Base-by-base conservation (phyloP, 2,329 filamentous ascomycete genomes). In the Hypoxylon rubiginosum region DNA sequence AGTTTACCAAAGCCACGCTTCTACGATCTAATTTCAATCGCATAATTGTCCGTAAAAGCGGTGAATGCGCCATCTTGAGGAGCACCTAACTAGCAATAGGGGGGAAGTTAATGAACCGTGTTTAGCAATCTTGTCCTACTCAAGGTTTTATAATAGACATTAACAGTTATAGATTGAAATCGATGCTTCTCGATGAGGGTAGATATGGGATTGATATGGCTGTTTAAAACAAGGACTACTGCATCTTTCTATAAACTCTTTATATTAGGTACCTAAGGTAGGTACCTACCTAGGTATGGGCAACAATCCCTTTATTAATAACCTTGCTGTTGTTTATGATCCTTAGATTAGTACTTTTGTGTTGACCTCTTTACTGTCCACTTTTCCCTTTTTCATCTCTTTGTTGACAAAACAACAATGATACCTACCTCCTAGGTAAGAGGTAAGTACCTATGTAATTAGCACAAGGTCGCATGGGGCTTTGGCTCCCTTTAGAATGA, bases 41-140 rank as follows among this genome's bases (percentile, higher is more conserved):
- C 61, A 64, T 58, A 5, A 59, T 3, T 7, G 68, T 68, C 8
- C 68, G 63, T 10, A 69, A 34, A 28, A 70, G 63, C 21, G 66
- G 68, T 30, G 68, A 70, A n/a, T 70, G 63, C 21, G 66, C 54
- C 68, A 70, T 70, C 43, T 52, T 39, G 26, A 19, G 2, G 19
- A 52, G 13, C 52, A 15, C 8, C 43, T 7, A 19, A 7, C 21
- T 30, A 13, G 19, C n/a, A 8, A 28, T 17, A 13, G 39, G 21
- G 21, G 4, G 21, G 21, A n/a, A n/a, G n/a, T n/a, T 24, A 24
- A 24, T 39, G 5, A 7, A 10, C 10, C 13, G n/a, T 19, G 11
- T 28, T 28, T 26, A 4, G 43, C 2, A 3, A 34, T 17, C 3
- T 21, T 43, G 5, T 34, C n/a, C 19, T 7, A 26, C 15, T 19